These are phyloP conservation scores for Fusarium brevicatenulatum DNA, from an alignment of 2,329 filamentous ascomycete species.

Conservation along the genomic window DNA sequence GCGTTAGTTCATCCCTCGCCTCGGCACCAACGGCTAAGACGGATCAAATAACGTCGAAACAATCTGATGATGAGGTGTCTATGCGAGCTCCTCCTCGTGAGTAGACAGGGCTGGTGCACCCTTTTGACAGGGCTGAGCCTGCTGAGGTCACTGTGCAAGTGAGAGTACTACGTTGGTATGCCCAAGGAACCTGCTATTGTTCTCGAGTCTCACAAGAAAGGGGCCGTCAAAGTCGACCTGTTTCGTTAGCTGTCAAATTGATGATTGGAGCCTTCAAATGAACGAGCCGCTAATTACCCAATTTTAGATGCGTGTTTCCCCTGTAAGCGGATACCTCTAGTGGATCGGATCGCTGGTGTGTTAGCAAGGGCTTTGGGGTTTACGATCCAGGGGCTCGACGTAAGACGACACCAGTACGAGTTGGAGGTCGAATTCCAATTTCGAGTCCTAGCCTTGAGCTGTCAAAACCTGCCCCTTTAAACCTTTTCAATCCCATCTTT, in stretches of 20 bases:
- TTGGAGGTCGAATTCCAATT: conserved; percentile 32
- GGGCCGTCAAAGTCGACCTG: conserved; percentile 8
- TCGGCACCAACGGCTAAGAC: conserved; percentile 37
- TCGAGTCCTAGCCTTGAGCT: conserved; percentile 18
- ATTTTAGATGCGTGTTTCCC: conserved; percentile 31
- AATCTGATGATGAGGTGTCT: conserved; percentile 12
- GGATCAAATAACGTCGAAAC: conserved; percentile 10
- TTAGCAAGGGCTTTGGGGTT: conserved; percentile 20
- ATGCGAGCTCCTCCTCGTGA: conserved; percentile 12
- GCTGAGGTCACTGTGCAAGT: conserved; percentile 6
- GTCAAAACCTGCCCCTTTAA: conserved; percentile 35
- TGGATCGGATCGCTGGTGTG: conserved; percentile 35
- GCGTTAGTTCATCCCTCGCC: conserved; percentile 10
- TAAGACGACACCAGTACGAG: conserved; percentile 29
- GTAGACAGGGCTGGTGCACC: neutral
- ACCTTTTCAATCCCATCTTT: conserved; percentile 16
- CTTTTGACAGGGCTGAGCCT: neutral
- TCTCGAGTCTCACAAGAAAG: conserved; percentile 11
- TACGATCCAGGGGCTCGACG: conserved; percentile 32
- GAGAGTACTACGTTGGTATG: neutral
- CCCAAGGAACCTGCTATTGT: neutral
- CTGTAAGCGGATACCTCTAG: conserved; percentile 32
- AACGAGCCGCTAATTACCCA: conserved; percentile 34
- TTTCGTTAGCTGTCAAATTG: conserved; percentile 25
- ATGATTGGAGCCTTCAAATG: conserved; percentile 17